Conservation (phyloP, 164 flowering plant genomes). For the Chimonanthus salicifolius region DNA sequence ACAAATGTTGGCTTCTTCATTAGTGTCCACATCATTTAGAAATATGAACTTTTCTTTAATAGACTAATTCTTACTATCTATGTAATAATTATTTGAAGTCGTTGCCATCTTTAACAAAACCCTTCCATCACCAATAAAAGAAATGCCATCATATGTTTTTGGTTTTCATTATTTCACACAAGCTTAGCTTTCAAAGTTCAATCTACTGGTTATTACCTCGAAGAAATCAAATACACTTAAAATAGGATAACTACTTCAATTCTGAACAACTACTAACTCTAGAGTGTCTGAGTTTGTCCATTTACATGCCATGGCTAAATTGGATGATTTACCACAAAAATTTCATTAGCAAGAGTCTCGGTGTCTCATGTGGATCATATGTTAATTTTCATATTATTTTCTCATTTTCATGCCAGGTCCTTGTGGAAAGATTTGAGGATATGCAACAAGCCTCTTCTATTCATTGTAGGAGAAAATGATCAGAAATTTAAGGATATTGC, state of each 20-base stretch:
- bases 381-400: background rate
- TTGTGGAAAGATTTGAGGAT: slow-evolving; percentile 82
- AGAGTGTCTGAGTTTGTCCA: background rate
- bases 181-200: background rate
- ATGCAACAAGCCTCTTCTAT: slow-evolving; percentile 44
- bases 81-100: background rate
- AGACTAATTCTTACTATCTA: background rate
- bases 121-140: background rate
- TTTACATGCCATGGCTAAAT: too few species aligned
- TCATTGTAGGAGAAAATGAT: slow-evolving; percentile 78
- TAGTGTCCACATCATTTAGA: background rate
- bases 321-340: background rate
- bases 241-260: too few species aligned
- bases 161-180: background rate
- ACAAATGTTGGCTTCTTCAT: background rate
- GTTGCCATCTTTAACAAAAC: background rate
- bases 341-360: background rate
- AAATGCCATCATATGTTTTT: background rate
- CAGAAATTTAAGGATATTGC: slow-evolving; percentile 66
- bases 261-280: background rate
- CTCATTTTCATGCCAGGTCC: slow-evolving; percentile 35
- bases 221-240: background rate
- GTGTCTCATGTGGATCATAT: background rate
- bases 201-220: background rate
- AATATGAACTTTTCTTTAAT: background rate